Conservation (phyloP, 2,329 filamentous ascomycete genomes). For the Bipolaris bicolor region DNA sequence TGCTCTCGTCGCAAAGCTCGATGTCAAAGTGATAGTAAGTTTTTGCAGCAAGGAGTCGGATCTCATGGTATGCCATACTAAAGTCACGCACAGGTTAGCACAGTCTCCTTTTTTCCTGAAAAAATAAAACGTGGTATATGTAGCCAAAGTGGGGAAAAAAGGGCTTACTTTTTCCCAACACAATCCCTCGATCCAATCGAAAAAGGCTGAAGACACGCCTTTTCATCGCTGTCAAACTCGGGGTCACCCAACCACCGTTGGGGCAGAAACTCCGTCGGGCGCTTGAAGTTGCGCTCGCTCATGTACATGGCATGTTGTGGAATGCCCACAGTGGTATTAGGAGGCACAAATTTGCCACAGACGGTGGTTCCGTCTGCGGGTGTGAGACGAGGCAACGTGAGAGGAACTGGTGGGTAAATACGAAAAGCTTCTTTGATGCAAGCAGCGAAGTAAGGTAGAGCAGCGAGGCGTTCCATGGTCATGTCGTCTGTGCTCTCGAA, state of each 20-base stretch:
- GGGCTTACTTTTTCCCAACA: constrained; percentile 47
- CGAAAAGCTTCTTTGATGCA: constrained; percentile 52
- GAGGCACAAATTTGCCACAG: constrained; percentile 46
- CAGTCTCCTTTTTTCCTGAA: too few species aligned
- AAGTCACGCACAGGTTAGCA: constrained; percentile 9
- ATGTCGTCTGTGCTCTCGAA: constrained; percentile 44
- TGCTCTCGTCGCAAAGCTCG: constrained; percentile 42
- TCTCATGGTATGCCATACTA: constrained; percentile 50
- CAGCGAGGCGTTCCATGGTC: constrained; percentile 35
- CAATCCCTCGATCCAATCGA: constrained; percentile 52
- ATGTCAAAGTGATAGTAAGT: constrained; percentile 50
- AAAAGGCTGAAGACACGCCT: constrained; percentile 53
- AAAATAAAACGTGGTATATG: too few species aligned
- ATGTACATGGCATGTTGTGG: constrained; percentile 30
- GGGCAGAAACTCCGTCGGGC: constrained; percentile 47
- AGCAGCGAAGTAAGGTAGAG: constrained; percentile 48
- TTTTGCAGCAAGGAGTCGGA: constrained; percentile 51
- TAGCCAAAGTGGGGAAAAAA: neutral
- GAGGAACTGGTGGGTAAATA: constrained; percentile 51
- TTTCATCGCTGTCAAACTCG: constrained; percentile 36
- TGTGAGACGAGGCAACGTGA: constrained; percentile 43
- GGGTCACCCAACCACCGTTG: constrained; percentile 49
- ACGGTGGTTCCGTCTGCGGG: constrained; percentile 47
- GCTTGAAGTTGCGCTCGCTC: constrained; percentile 40
- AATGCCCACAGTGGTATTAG: constrained; percentile 21